These are phyloP conservation scores for Sphagnurus paluster DNA, from an alignment of 1,284 basidiomycete species.

Conservation along the genomic window DNA sequence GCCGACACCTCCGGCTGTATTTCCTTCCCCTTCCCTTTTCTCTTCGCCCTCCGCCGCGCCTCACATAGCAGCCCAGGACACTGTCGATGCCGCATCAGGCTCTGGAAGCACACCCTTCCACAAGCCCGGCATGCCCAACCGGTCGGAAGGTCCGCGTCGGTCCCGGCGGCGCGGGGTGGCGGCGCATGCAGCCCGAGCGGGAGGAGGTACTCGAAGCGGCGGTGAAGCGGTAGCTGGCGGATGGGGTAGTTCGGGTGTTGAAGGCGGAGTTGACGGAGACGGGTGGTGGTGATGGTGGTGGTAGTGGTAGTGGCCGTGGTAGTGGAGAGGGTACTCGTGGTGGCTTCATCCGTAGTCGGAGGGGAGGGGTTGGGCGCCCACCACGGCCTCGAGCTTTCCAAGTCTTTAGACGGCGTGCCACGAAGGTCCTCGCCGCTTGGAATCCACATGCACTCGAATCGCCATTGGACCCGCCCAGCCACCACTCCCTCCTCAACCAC, in stretches of 20 bases:
- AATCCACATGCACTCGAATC: constrained; percentile 37
- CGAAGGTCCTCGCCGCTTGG: constrained; percentile 38
- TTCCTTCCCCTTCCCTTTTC: background rate
- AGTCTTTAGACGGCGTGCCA: constrained; percentile 9
- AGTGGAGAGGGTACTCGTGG: background rate
- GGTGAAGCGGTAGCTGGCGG: background rate
- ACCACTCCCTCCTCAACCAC: constrained; percentile 3
- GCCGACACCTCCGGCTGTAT: background rate
- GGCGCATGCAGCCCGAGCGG: constrained; percentile 14
- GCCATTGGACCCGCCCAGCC: constrained; percentile 34
- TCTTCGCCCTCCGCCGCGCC: constrained; percentile 13
- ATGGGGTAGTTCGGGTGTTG: constrained; percentile 11
- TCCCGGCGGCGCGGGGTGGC: constrained; percentile 18
- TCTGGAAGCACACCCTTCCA: constrained; percentile 43
- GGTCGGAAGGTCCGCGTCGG: constrained; percentile 29
- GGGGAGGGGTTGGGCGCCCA: constrained; percentile 25
- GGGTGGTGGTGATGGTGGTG: background rate
- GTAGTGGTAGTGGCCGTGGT: background rate
- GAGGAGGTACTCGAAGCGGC: background rate
- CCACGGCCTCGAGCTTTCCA: constrained; percentile 29
- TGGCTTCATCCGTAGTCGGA: background rate
- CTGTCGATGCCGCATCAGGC: constrained; percentile 36
- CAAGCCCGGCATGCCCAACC: constrained; percentile 44
- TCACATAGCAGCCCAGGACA: constrained; percentile 36
- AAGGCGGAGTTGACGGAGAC: background rate